Base-by-base conservation (phyloP, 306 rosid genomes). In the Styphnolobium japonicum region DNA sequence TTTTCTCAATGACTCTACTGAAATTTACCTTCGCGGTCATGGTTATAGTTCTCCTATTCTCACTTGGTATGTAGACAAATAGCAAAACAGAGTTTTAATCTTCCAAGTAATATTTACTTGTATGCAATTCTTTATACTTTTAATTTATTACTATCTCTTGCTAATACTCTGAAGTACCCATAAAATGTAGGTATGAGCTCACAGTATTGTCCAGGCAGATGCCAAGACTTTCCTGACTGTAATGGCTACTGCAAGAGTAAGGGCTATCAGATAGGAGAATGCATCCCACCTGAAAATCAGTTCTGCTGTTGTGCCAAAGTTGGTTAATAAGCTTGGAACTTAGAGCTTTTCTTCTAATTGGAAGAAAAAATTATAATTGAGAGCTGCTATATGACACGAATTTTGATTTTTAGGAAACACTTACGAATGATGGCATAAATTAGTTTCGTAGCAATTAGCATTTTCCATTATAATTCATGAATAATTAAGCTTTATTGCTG, bases 271-370 rank as follows among this genome's bases (percentile, higher is more conserved):
- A 60, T 3, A 0, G 79, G 79, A 0, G 3, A 2, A 6, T 60
- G 79, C 60, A 0, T 45, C 4, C 61, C 80, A 43, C 71, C 71
- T 29, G 22, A 75, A 12, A 3, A 60, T 2, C 0, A 18, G 9
- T 75, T 75, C 23, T 61, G 80, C 7, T 75, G 71, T 22, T 75
- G 79, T 4, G 68, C 58, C 16, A 71, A 33, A 40, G 0, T 3
- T 53, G 61, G 21, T 4, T 7, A 19, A 18, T 7, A 39, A 4
- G 6, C 3, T 9, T 33, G n/a, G 21, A 34, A n/a, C 7, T n/a
- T n/a, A 6, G 16, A 27, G 31, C 31, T 5, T 49, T 49, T 5
- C 48, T 42, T 42, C n/a, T 12, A 42, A 2, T 10, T 10, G 48
- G 48, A 42, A 39, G 10, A 6, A 9, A 10, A 42, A 1, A 27